Percentiles rank a stretch among this genome's conserved stretches.
Conservation (phyloP, 768 basidiomycete species). For the Strobilomyces dryophilus region DNA sequence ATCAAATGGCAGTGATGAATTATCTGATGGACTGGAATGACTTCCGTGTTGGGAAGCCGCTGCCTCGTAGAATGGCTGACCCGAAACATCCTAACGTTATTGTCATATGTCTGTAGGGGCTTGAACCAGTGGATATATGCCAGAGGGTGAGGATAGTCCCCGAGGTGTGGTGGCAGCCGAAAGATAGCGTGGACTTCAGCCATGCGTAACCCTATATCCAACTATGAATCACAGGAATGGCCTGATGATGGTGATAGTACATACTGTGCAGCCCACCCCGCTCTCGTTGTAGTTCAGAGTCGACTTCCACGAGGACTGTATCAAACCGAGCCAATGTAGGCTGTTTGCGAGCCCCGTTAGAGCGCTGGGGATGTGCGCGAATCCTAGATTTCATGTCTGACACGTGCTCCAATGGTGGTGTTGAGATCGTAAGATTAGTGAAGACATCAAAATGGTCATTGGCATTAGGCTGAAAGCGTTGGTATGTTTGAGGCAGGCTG, state of each 20-base stretch:
- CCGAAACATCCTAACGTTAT: neutral
- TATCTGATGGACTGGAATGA: neutral
- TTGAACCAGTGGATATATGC: constrained; percentile 15
- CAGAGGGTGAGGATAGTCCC: constrained; percentile 10
- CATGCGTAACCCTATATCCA: no score
- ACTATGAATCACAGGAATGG: no score
- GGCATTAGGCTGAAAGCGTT: neutral
- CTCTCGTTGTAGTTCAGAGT: no score
- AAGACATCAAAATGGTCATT: no score
- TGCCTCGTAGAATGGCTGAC: neutral
- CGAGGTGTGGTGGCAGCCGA: constrained; percentile 14
- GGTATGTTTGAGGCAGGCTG: neutral
- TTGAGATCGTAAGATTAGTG: no score
- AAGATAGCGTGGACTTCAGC: constrained; percentile 29
- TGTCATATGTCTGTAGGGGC: neutral
- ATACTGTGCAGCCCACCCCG: no score
- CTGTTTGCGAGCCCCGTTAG: no score
- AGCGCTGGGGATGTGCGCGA: neutral
- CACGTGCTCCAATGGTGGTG: no score
- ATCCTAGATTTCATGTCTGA: neutral
- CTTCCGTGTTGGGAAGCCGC: neutral
- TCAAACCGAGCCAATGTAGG: no score
- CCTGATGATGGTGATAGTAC: neutral
- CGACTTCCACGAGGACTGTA: no score
- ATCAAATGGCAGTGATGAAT: no score